Percentiles rank a stretch among this genome's conserved stretches.
Evolutionary conservation across 2,329 filamentous ascomycete species (phyloP).

Genomic region (Atkinsonella texensis): DNA sequence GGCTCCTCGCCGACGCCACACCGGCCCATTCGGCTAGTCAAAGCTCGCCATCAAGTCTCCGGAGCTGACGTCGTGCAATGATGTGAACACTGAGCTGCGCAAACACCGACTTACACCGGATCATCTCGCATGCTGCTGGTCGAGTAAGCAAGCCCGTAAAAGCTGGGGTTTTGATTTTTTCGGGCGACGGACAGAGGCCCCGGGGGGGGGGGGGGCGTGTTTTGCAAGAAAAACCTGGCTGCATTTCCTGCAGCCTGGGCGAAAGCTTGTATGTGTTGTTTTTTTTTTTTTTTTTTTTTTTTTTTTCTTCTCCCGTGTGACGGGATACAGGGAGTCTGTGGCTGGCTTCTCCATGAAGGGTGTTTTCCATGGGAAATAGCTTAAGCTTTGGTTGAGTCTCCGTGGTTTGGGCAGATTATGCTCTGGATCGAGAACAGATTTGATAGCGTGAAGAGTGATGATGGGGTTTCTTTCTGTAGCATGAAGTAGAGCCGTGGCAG

Average conservation of each 20-base stretch:
- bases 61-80: background rate
- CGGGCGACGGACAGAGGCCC: background rate
- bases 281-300: too few species aligned
- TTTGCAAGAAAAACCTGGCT: too few species aligned
- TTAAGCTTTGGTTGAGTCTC: too few species aligned
- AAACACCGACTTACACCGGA: background rate
- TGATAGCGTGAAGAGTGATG: too few species aligned
- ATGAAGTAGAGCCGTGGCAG: too few species aligned
- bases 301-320: background rate
- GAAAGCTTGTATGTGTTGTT: slow-evolving; percentile 1
- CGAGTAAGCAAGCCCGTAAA: background rate
- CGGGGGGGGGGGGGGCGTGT: background rate
- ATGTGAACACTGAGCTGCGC: background rate
- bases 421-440: background rate
- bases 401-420: background rate
- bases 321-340: background rate
- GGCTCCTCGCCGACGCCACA: slow-evolving; percentile 3
- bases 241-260: background rate
- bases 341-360: background rate
- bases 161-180: background rate
- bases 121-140: background rate
- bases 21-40: background rate
- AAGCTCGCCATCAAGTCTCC: background rate
- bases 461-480: too few species aligned
- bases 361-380: background rate